Base-by-base conservation (phyloP, 768 basidiomycete species). In the Mycena vitilis region DNA sequence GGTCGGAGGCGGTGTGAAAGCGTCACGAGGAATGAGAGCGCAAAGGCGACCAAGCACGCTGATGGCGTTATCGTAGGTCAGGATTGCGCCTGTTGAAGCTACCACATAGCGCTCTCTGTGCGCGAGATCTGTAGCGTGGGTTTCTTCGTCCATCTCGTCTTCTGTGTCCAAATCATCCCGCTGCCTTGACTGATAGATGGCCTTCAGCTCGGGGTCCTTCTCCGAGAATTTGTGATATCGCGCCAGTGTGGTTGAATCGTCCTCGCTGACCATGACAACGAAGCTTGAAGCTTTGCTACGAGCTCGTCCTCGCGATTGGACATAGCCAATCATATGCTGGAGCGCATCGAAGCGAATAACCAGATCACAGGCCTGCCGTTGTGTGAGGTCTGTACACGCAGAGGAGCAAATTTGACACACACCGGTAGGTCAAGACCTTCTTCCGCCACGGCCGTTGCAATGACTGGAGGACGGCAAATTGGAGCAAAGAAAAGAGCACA, bases 361-460 rank as follows among this genome's bases (percentile, higher is more conserved):
- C 10, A 96, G 82, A 74, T 95, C 92, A 77, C 95, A 96, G 13
- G 91, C 91, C 92, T 94, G 61, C 52, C 40, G 37, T 68, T 8
- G 30, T 36, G 25, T 48, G 44, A 18, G 45, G 22, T 62, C 4
- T 48, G 7, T 34, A 38, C 18, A 38, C 1, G 30, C 11, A 44
- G n/a, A 44, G n/a, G 18, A 49, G 44, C 7, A 34, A 55, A 20
- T 25, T 47, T 23, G 7, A 53, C 38, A 71, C 87, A 62, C 74
- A 92, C 91, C 25, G 91, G 92, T 80, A 97, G 95, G 76, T 97
- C 95, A 20, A 97, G 85, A 0, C 95, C 95, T 81, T 97, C 95
- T 78, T 97, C 95, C 0, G 94, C 95, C 16, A 96, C 94, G 7
- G 91, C 90, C 0, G 94, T 95, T 5, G 94, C 92, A 70, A 96